phyloP scores from a whole-genome alignment of 306 rosid genomes.

The Lathyrus sativus region DNA sequence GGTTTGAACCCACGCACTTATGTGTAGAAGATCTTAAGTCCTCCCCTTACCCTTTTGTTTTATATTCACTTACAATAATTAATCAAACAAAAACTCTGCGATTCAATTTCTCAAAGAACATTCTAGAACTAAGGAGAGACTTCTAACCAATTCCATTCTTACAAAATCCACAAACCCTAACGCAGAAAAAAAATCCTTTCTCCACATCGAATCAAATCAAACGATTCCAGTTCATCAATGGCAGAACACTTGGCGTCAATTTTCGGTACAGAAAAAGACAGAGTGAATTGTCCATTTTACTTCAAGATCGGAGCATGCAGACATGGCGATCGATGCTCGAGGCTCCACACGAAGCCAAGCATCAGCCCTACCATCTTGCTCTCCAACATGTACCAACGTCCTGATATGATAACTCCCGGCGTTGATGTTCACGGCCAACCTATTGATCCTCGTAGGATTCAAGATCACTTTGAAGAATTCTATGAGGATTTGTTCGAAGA shows the following conservation, averaged over 20 bases:
- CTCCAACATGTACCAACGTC: constrained; percentile 78
- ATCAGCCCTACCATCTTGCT: constrained; percentile 69
- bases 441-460: constrained; percentile 64
- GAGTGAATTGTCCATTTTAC: constrained; percentile 80
- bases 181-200: background rate
- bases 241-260: constrained; percentile 80
- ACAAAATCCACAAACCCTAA: constrained; percentile 38
- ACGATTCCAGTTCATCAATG: constrained; percentile 28
- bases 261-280: constrained; percentile 75
- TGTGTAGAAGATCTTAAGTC: constrained; percentile 76
- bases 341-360: constrained; percentile 75
- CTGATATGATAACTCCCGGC: constrained; percentile 76
- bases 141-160: background rate
- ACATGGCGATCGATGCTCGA: constrained; percentile 70
- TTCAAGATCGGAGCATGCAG: constrained; percentile 85
- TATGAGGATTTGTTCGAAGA: constrained; percentile 74
- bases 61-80: fast-evolving
- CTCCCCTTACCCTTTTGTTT: constrained; percentile 59
- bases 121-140: constrained; percentile 34
- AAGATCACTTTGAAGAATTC: constrained; percentile 69
- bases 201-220: background rate
- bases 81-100: fast-evolving
- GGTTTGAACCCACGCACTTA: constrained; percentile 78
- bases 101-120: background rate
- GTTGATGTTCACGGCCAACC: constrained; percentile 63